Evolutionary conservation across 495 filamentous ascomycete genomes (phyloP).

Genomic region (Sabuloglossum arenarium): DNA sequence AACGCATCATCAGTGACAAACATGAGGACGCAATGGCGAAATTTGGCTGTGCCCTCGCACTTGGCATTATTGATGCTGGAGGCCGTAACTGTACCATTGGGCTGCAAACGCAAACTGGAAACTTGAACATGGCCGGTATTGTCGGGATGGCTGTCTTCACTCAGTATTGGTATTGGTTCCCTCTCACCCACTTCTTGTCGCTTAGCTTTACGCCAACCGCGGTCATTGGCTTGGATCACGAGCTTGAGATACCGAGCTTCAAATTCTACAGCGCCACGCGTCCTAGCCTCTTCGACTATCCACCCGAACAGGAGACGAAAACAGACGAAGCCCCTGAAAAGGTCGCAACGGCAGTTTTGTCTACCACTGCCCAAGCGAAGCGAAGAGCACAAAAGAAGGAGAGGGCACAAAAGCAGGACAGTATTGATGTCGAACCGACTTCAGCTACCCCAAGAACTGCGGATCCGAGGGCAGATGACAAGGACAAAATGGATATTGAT

Average conservation of each 20-base stretch:
- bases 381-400: constrained; percentile 63
- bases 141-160: constrained; percentile 97
- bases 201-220: constrained; percentile 85
- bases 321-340: constrained; percentile 80
- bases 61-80: constrained; percentile 96
- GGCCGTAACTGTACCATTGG: constrained; percentile 97
- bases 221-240: constrained; percentile 82
- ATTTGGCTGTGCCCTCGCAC: constrained; percentile 79
- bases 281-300: constrained; percentile 93
- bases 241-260: constrained; percentile 86
- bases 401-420: constrained; percentile 50
- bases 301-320: constrained; percentile 88
- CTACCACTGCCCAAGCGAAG: constrained; percentile 91
- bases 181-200: constrained; percentile 90
- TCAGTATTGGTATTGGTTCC: constrained; percentile 99
- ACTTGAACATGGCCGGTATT: constrained; percentile 91
- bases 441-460: constrained; percentile 57
- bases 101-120: constrained; percentile 91
- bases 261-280: constrained; percentile 88
- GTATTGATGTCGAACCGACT: constrained; percentile 59
- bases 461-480: constrained; percentile 28
- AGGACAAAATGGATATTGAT: constrained; percentile 83
- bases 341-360: constrained; percentile 88
- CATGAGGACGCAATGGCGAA: constrained; percentile 99
- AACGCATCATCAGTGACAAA: constrained; percentile 80